Evolutionary conservation across 164 flowering plant genomes (phyloP), one percentile per base, ranked within the genome.

Genomic region (Berberis vulgaris): DNA sequence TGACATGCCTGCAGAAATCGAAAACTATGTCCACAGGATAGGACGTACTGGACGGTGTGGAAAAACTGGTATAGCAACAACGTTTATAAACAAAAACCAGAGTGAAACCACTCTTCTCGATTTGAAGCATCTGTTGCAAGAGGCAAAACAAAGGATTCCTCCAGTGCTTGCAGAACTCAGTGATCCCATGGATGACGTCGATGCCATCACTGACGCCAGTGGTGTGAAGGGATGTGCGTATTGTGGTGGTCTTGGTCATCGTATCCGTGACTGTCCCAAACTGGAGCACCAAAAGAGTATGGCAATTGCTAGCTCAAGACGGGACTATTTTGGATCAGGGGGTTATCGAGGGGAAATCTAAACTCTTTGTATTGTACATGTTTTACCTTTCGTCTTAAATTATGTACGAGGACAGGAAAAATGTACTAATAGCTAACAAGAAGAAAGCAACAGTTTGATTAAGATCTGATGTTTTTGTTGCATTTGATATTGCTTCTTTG

Each of bases 1-100:
- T 55, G 97, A 93, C 71, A 90, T 93, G 98, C 98, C 96, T 7
- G 92, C 95, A 42, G 98, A 93, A 70, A 90, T 93, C 43, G 97
- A 93, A 60, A 93, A 90, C 67, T 93, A 93, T 64, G 95, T 90
- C 1, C 97, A 90, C 67, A 77, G 96, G 70, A 90, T 88, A 60
- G 98, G 98, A 56, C 74, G 96, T 55, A 93, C 97, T 0, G 98
- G 98, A 46, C 69, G 96, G 62, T 90, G 97, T 72, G 98, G 98
- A 9, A 90, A 87, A 74, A 93, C 97, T 0, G 97, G 97, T 43
- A 93, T 90, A 60, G 97, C 96, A 2, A 88, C 98, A 1, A 93
- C 97, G 0, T 93, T 93, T 50, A 87, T 93, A 69, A 93, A 93
- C 81, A 88, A 89, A 77, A 90, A 90, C 72, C 98, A 93, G 64